Evolutionary conservation across 129 eudicot species (phyloP).

Genomic region (Helianthus annuus): DNA sequence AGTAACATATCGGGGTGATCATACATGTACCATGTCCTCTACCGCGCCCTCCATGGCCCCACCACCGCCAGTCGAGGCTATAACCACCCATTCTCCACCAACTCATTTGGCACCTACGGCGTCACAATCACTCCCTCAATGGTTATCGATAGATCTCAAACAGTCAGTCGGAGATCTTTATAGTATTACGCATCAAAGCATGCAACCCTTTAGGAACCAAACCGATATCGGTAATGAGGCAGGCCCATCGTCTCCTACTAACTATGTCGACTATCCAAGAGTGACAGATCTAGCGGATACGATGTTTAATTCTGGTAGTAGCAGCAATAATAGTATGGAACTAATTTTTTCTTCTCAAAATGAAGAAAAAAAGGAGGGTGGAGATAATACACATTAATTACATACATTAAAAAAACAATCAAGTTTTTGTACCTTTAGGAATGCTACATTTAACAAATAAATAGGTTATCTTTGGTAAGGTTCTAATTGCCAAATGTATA

Average conservation of each 20-base stretch:
- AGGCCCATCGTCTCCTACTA: slow-evolving; percentile 42
- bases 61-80: slow-evolving; percentile 22
- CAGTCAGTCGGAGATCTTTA: slow-evolving; percentile 25
- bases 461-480: slow-evolving; percentile 10
- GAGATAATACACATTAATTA: slow-evolving; percentile 20
- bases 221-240: slow-evolving; percentile 25
- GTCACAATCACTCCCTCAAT: slow-evolving; percentile 35
- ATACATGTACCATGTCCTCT: slow-evolving; percentile 71
- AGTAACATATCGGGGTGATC: slow-evolving; percentile 68
- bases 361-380: slow-evolving; percentile 50
- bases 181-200: slow-evolving; percentile 11
- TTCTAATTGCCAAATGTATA: slow-evolving; percentile 9
- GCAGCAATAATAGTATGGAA: slow-evolving; percentile 78
- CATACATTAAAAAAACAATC: neutral
- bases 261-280: slow-evolving; percentile 51
- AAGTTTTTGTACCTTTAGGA: slow-evolving; percentile 12
- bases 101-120: slow-evolving; percentile 12
- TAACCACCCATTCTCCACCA: slow-evolving; percentile 27
- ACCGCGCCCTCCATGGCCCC: slow-evolving; percentile 72
- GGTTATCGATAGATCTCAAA: slow-evolving; percentile 58
- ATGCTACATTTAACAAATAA: slow-evolving; percentile 25
- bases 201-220: slow-evolving; percentile 26
- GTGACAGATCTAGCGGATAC: slow-evolving; percentile 56
- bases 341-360: slow-evolving; percentile 57
- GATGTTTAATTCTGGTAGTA: slow-evolving; percentile 76